These are phyloP conservation scores for Naegleria gruberi DNA, from an alignment of 208 protist species.

Conservation along the genomic window DNA sequence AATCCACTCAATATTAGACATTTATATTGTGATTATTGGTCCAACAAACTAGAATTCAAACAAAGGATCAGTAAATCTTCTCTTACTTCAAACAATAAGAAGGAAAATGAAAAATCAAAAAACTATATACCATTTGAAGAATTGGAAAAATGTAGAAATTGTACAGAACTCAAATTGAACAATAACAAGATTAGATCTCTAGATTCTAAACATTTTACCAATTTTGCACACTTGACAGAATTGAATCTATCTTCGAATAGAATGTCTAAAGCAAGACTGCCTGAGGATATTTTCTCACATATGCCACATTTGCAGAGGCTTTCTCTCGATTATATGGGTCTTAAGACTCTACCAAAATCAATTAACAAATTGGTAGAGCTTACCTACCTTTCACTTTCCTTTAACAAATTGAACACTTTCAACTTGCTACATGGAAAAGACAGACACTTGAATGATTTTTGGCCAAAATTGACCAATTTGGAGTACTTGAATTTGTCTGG, in stretches of 20 bases:
- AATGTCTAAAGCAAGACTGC: neutral
- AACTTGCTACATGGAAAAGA: neutral
- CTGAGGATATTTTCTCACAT: neutral
- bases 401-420: neutral
- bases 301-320: neutral
- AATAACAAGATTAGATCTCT: neutral
- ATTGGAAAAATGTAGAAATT: neutral
- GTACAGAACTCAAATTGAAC: neutral
- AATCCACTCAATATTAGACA: neutral
- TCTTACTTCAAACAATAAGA: neutral
- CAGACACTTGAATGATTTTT: neutral
- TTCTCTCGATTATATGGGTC: neutral
- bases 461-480: neutral
- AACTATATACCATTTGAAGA: neutral
- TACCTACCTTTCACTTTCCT: neutral
- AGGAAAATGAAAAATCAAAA: neutral
- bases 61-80: neutral
- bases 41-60: neutral
- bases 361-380: neutral
- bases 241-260: neutral
- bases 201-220: neutral
- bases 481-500: neutral
- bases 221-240: neutral
- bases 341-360: neutral
- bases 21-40: neutral